These are phyloP conservation scores for Echium plantagineum DNA, from an alignment of 257 asterid genomes.

Conservation along the genomic window DNA sequence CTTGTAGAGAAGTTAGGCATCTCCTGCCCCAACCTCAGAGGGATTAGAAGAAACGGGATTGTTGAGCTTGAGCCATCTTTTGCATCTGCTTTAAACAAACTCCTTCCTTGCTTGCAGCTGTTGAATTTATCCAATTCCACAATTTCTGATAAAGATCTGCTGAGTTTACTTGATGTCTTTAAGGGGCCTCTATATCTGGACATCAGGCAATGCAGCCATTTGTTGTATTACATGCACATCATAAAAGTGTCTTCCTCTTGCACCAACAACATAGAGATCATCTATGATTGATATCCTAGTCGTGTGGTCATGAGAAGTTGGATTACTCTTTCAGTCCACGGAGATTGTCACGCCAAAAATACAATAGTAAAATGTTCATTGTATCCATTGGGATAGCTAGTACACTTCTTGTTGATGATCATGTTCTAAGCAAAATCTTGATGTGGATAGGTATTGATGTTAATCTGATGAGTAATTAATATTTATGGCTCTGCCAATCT, in stretches of 20 bases:
- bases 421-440: too few relatives aligned
- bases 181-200: conserved; percentile 32
- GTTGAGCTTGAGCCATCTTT: conserved; percentile 15
- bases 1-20: conserved; percentile 20
- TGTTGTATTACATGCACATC: conserved; percentile 35
- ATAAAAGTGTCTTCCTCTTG: conserved; percentile 27
- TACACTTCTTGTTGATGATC: too few relatives aligned
- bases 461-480: too few relatives aligned
- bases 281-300: conserved; percentile 24
- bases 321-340: too few relatives aligned
- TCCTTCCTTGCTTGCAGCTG: conserved; percentile 28
- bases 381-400: too few relatives aligned
- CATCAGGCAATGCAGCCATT: conserved; percentile 21
- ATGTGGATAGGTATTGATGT: too few relatives aligned
- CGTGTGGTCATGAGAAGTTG: neutral
- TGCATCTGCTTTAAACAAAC: conserved; percentile 8
- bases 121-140: conserved; percentile 31
- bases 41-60: conserved; percentile 29
- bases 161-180: conserved; percentile 17
- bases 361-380: too few relatives aligned
- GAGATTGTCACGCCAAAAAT: too few relatives aligned
- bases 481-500: too few relatives aligned
- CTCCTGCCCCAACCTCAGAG: conserved; percentile 31
- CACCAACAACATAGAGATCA: conserved; percentile 16
- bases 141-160: conserved; percentile 27